Evolutionary conservation across 192 early-diverging fungal genomes (phyloP), one percentile per base, ranked within the genome.

Genomic region (Coemansia sp.): DNA sequence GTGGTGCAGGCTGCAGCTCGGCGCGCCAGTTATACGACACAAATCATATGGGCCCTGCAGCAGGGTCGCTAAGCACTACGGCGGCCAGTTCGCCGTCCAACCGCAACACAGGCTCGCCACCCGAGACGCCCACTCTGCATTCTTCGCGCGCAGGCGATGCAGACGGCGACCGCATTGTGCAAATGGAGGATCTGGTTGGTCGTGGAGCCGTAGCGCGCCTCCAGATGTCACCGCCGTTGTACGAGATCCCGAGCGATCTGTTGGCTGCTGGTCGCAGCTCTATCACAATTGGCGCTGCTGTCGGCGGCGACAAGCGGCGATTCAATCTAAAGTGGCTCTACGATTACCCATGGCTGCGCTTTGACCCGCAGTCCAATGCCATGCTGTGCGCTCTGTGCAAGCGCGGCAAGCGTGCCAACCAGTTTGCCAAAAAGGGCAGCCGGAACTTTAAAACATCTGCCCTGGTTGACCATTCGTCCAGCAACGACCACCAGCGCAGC

Each of bases 291-390:
- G 78, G 78, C 3, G 72, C 78, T 0, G 63, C 78, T 2, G 36
- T 75, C 5, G 71, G 72, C n/a, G 56, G 64, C 42, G 78, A 81
- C 44, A 74, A 75, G 50, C 78, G 78, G 48, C 56, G 78, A 19
- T 81, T 81, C 60, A 81, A 74, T 34, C 72, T 74, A 36, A 71
- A 72, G 9, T 81, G 78, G 78, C 65, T 81, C 6, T 74, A 81
- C 59, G 78, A 81, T 48, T 81, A 81, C 42, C 61, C 37, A 23
- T 81, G 78, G 78, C 60, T 81, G 58, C 59, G 64, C n/a, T 81
- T 74, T 31, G 72, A 81, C 19, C 62, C 65, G 2, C 5, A 58
- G 4, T 12, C 49, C 11, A 81, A 81, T 37, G 57, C 65, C 40
- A 81, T 81, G 78, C n/a, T 74, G 25, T 81, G 78, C 49, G 62